These are phyloP conservation scores for Pyrenophora teres DNA, from an alignment of 2,329 filamentous ascomycete genomes.

Conservation along the genomic window DNA sequence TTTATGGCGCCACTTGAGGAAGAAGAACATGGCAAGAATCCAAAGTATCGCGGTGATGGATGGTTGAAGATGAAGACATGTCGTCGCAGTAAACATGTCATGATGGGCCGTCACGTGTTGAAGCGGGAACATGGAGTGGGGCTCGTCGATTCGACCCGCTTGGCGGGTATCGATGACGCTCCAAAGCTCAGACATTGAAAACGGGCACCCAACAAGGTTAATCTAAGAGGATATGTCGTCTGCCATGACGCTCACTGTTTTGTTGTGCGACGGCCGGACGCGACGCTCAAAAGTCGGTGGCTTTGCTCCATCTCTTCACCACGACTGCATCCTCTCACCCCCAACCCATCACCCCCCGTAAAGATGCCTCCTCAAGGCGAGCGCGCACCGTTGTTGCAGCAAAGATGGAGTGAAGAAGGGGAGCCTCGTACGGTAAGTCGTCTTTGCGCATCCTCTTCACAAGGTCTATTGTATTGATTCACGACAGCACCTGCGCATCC, in stretches of 20 bases:
- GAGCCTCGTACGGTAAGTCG: slow-evolving; percentile 37
- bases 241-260: slow-evolving; percentile 11
- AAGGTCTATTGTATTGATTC: slow-evolving; percentile 11
- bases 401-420: slow-evolving; percentile 38
- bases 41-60: not conserved
- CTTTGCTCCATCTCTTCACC: not conserved
- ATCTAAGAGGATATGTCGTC: not conserved
- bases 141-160: slow-evolving; percentile 1
- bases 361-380: slow-evolving; percentile 38
- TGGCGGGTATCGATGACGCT: slow-evolving; percentile 17
- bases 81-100: not conserved
- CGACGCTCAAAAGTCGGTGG: not conserved
- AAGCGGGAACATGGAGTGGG: not conserved
- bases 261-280: not conserved
- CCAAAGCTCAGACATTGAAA: slow-evolving; percentile 3
- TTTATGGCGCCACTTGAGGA: not conserved
- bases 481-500: slow-evolving; percentile 27
- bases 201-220: slow-evolving; percentile 9
- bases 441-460: not conserved
- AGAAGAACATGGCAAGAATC: not conserved
- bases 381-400: slow-evolving; percentile 47
- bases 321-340: not conserved
- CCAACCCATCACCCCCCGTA: not conserved
- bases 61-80: not conserved
- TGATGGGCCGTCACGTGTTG: not conserved